phyloP scores from a whole-genome alignment of 306 rosid genomes.

The Castanea crenata region DNA sequence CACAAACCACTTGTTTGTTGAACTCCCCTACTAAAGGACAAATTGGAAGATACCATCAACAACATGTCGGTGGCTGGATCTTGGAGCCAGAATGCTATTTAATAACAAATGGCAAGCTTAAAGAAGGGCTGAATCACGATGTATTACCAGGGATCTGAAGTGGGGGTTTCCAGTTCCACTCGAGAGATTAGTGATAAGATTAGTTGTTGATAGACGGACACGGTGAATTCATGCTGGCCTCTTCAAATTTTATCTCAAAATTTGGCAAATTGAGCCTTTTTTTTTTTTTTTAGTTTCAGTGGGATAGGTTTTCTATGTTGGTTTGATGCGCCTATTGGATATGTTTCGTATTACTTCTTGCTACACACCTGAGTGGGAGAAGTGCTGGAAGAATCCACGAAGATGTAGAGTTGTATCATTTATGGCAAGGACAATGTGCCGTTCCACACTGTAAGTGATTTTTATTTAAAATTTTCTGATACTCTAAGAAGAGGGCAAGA shows the following conservation, averaged over 20 bases:
- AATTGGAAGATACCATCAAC: constrained; percentile 58
- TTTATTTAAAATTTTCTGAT: neutral
- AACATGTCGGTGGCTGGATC: constrained; percentile 72
- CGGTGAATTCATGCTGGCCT: neutral
- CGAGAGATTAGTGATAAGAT: constrained; percentile 85
- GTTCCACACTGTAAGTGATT: constrained; percentile 79
- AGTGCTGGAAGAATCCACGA: constrained; percentile 99
- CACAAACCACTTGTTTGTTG: constrained; percentile 90
- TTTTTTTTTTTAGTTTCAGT: neutral
- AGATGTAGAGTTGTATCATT: constrained; percentile 89
- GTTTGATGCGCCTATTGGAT: constrained; percentile 98
- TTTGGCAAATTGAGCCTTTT: neutral
- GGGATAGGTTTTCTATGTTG: constrained; percentile 93
- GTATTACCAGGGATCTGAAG: constrained; percentile 90
- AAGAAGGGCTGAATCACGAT: constrained; percentile 82
- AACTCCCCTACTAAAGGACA: constrained; percentile 78
- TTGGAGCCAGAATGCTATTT: constrained; percentile 96
- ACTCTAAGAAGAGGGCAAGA: neutral
- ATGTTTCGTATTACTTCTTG: constrained; percentile 88
- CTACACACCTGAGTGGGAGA: constrained; percentile 90
- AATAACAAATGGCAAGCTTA: constrained; percentile 85
- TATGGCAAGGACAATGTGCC: constrained; percentile 99
- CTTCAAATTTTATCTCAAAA: neutral
- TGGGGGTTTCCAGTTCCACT: constrained; percentile 99
- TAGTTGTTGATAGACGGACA: neutral